Evolutionary conservation across 441 rosid species (phyloP), one percentile per base, ranked within the genome.

Genomic region (Populus hybrid): DNA sequence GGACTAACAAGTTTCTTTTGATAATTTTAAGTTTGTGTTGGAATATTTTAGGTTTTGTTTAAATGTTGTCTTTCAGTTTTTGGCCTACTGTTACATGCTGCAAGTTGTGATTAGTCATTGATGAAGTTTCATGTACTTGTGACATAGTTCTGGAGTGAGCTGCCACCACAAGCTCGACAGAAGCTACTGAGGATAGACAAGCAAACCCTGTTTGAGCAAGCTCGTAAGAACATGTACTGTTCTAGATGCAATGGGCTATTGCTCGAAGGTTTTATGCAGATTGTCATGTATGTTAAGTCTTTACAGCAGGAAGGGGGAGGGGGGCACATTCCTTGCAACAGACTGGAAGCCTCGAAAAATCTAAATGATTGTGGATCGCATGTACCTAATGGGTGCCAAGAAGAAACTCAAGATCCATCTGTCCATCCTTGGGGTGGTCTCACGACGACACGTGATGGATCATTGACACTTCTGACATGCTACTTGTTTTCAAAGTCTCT

Each of bases 401-500:
- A 89, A 77, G 98, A 89, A 80, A 81, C 87, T 81, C 98, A 89
- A 83, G 96, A 90, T 81, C 97, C 97, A 26, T 84, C 94, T 80
- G 89, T 92, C 65, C 97, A 93, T 89, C 97, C 89, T n/a, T 95
- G 97, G 98, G 99, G 99, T 59, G 99, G 99, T 82, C 88, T 95
- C 71, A 86, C 91, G 18, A 85, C 93, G 11, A 89, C 97, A 10
- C 93, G 94, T 24, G 95, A 92, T 85, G 98, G 97, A 21, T 87
- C 91, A 0, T 80, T 95, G 84, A 91, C 97, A 1, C 89, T 93
- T 81, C 85, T 92, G 82, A 92, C 87, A 70, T 91, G 98, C 89
- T 95, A 93, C 81, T 79, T 92, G 82, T 88, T 79, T 70, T 84
- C 91, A 21, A 90, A 91, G 82, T 91, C 96, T 72, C 85, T 90